Evolutionary conservation across 345 rosid genomes (phyloP).

Genomic region (Eucalyptus virginea): DNA sequence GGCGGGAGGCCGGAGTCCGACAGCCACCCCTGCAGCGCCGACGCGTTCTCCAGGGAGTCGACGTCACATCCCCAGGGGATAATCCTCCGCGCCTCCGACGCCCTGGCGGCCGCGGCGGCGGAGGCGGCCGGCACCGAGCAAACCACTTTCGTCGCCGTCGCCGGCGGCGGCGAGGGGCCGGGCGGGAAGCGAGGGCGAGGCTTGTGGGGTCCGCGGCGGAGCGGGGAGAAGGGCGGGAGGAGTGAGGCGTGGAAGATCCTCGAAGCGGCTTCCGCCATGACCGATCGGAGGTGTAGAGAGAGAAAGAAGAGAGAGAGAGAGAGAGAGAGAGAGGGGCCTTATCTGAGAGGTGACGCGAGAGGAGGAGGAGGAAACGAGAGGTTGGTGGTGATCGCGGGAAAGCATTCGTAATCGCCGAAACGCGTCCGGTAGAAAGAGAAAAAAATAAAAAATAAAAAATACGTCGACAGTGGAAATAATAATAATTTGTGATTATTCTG

Average conservation of each 20-base stretch:
- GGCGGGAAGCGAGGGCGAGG: background rate
- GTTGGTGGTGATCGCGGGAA: background rate
- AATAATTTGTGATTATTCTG: background rate
- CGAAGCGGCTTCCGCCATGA: background rate
- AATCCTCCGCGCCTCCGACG: background rate
- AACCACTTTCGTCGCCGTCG: background rate
- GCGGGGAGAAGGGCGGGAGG: background rate
- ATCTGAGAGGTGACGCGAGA: background rate
- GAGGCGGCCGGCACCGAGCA: background rate
- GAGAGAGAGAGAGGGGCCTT: background rate
- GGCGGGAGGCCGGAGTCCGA: conserved; percentile 73
- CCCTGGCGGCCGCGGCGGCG: background rate
- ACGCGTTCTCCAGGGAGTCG: conserved; percentile 43
- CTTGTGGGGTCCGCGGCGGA: background rate
- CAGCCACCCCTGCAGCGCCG: conserved; percentile 72
- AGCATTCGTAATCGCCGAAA: background rate
- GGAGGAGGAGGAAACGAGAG: background rate
- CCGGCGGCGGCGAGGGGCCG: background rate
- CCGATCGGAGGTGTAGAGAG: background rate
- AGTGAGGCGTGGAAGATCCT: background rate
- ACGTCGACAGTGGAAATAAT: background rate
- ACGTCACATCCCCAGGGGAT: conserved; percentile 11
- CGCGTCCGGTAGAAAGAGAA: background rate
- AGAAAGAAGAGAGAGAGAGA: background rate
- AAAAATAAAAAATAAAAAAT: background rate